phyloP scores from a whole-genome alignment of 1,284 basidiomycete genomes.

The Marasmius fiardii region DNA sequence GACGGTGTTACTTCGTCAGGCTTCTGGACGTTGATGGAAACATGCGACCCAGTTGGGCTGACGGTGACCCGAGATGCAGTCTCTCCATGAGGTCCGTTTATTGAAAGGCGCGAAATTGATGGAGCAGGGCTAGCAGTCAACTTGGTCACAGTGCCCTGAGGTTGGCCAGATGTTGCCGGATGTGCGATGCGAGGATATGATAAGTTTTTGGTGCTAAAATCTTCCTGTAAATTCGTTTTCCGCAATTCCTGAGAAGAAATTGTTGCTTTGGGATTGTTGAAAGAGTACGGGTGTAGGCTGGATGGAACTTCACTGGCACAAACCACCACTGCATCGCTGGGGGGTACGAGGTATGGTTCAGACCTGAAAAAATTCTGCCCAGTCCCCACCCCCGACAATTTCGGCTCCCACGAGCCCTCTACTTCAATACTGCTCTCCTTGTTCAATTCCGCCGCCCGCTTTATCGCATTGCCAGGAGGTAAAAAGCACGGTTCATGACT shows the following conservation, averaged over 20 bases:
- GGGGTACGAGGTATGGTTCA: neutral
- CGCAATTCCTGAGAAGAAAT: neutral
- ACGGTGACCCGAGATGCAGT: neutral
- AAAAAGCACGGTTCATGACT: too few species aligned
- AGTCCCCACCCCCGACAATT: too few species aligned
- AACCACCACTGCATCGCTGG: neutral
- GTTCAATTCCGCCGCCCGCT: too few species aligned
- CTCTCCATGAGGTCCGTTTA: neutral
- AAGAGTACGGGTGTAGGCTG: neutral
- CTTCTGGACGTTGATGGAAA: neutral
- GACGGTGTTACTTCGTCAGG: neutral
- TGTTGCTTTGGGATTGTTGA: neutral
- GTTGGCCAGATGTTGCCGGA: neutral
- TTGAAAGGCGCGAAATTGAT: neutral
- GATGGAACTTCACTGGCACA: neutral
- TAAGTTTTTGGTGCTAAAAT: neutral
- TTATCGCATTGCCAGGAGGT: too few species aligned
- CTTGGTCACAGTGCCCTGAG: neutral
- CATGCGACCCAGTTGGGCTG: neutral
- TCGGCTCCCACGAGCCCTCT: too few species aligned
- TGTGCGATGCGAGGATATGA: neutral
- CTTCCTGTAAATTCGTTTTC: neutral
- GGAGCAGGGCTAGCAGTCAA: neutral
- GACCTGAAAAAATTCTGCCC: too few species aligned
- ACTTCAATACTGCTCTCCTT: too few species aligned